Percentiles rank a stretch among this genome's conserved stretches.
Conservation (phyloP, 2,329 filamentous ascomycete species). For the Ceratocystis variospora region DNA sequence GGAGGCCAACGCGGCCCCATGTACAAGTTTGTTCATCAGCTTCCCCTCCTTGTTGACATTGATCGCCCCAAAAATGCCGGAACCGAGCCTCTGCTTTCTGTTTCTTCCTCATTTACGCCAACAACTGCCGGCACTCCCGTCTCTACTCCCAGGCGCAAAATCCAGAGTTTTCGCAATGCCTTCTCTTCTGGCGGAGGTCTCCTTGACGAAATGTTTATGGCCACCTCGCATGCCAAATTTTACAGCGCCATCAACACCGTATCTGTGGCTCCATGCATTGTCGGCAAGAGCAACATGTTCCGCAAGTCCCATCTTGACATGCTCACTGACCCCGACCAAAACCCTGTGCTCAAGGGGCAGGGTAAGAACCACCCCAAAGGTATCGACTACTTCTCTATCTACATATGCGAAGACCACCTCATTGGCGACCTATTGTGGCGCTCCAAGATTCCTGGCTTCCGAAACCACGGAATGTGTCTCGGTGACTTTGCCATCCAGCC, state of each 20-base stretch:
- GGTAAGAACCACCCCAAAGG: conserved; percentile 39
- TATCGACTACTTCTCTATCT: conserved; percentile 84
- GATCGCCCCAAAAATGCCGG: conserved; percentile 21
- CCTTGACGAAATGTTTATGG: conserved; percentile 89
- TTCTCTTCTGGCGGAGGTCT: conserved; percentile 53
- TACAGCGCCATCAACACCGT: conserved; percentile 96
- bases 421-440: conserved; percentile 89
- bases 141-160: conserved; percentile 1
- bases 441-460: conserved; percentile 46
- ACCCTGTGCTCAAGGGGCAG: conserved; percentile 28
- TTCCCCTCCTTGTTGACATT: conserved; percentile 77
- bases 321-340: conserved; percentile 42
- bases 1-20: conserved; percentile 35
- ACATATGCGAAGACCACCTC: conserved; percentile 95
- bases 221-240: conserved; percentile 89
- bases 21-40: conserved; percentile 89
- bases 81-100: conserved; percentile 19
- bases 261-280: conserved; percentile 76
- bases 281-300: conserved; percentile 99
- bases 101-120: neutral
- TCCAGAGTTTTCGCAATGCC: conserved; percentile 24
- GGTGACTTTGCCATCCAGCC: conserved; percentile 86
- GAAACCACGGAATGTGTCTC: conserved; percentile 70
- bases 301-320: conserved; percentile 76
- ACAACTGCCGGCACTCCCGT: conserved; percentile 1